Base-by-base conservation (phyloP, 2,329 filamentous ascomycete species). In the Penicillium freii region DNA sequence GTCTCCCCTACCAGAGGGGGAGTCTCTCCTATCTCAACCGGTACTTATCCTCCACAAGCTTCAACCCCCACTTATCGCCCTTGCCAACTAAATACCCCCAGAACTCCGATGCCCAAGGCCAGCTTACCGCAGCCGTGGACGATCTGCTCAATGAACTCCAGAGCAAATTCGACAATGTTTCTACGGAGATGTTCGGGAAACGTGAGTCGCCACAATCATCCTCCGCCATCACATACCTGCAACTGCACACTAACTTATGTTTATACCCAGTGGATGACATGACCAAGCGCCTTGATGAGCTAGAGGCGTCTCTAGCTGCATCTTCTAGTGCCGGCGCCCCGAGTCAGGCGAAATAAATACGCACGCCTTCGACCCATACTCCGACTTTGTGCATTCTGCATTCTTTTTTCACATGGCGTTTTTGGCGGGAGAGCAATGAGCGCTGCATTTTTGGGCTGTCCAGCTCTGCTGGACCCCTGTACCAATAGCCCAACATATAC, bases 181-280 rank as follows among this genome's bases (percentile, higher is more conserved):
- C 91, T 9, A 88, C 86, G 58, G 92, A 96, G 76, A 88, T 97
- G 58, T 91, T 96, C 67, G 84, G 88, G 38, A 96, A 96, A 77
- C 90, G 92, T 96, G 75, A 72, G 87, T 78, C 27, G 15, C 36
- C 49, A 4, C 31, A 43, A 31, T 21, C 5, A 15, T 25, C 5
- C 11, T 17, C 15, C 19, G 10, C 17, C 11, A 11, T 15, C 21
- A 8, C 1, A 42, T 46, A 19, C 33, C 4, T 33, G 13, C n/a
- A 36, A 52, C 8, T n/a, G 4, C 8, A n/a, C 8, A 48, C 25
- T 36, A 36, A 54, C 51, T 47, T n/a, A 40, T 48, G 8, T 15
- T 9, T n/a, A 21, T 51, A 43, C 15, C 27, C 59, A 96, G 92
- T 97, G 89, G 92, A 96, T 70, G 92, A 96, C 62, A 96, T 97